Evolutionary conservation across 495 filamentous ascomycete genomes (phyloP).

Genomic region (Aspergillus nanangensis): DNA sequence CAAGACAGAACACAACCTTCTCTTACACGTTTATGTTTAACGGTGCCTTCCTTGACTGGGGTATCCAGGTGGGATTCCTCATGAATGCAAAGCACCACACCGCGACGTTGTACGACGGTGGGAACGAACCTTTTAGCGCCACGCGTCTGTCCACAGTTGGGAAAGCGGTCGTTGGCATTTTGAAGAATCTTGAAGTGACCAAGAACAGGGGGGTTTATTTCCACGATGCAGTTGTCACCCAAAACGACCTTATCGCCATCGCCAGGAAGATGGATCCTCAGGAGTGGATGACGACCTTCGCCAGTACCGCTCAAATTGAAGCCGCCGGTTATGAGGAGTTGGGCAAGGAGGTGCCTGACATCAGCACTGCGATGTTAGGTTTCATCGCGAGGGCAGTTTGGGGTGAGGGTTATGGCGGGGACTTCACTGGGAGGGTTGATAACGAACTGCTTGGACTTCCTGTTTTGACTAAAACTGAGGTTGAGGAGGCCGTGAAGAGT

Average conservation of each 20-base stretch:
- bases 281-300: constrained; percentile 2
- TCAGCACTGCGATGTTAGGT: constrained; percentile 3
- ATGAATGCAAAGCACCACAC: background rate
- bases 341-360: background rate
- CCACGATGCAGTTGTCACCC: constrained; percentile 4
- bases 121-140: constrained; percentile 5
- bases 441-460: constrained; percentile 10
- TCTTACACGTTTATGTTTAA: constrained; percentile 3
- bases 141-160: constrained; percentile 1
- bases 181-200: background rate
- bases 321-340: background rate
- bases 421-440: constrained; percentile 9
- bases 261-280: constrained; percentile 2
- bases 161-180: background rate
- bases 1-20: background rate
- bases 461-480: constrained; percentile 2
- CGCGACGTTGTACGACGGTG: constrained; percentile 3
- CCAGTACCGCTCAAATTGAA: constrained; percentile 9
- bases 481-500: background rate
- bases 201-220: constrained; percentile 3
- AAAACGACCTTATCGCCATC: constrained; percentile 1
- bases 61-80: background rate
- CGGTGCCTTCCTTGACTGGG: constrained; percentile 7
- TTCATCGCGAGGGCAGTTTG: constrained; percentile 6
- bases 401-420: constrained; percentile 11